phyloP scores from a whole-genome alignment of 352 stramenopile genomes.

The Globisporangium nagaii region DNA sequence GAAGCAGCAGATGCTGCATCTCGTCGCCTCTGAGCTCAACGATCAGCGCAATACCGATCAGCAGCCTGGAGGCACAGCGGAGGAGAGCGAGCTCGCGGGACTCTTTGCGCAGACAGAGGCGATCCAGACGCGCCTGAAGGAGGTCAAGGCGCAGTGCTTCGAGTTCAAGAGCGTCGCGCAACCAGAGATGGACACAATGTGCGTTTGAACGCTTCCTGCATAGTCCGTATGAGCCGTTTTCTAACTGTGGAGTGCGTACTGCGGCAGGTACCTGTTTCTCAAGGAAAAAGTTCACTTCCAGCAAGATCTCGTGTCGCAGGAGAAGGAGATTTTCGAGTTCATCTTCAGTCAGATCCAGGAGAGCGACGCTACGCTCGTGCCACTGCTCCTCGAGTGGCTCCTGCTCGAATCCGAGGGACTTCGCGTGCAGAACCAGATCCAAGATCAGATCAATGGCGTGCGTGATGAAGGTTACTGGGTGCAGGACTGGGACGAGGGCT shows the following conservation, averaged over 20 bases:
- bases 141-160: constrained; percentile 66
- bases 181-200: constrained; percentile 64
- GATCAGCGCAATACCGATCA: neutral
- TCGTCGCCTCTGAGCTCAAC: constrained; percentile 26
- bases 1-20: constrained; percentile 64
- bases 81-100: constrained; percentile 38
- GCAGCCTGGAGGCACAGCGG: neutral
- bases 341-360: constrained; percentile 57
- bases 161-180: constrained; percentile 52
- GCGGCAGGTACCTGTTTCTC: constrained; percentile 68
- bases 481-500: constrained; percentile 58
- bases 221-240: too few species aligned
- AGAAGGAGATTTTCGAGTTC: constrained; percentile 59
- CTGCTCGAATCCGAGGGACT: constrained; percentile 66
- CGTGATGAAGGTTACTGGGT: constrained; percentile 51
- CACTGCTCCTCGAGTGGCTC: constrained; percentile 70
- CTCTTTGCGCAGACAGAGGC: constrained; percentile 44
- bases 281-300: constrained; percentile 80
- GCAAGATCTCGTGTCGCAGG: constrained; percentile 59
- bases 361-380: constrained; percentile 48
- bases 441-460: constrained; percentile 40
- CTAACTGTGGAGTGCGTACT: neutral
- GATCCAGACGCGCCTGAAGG: constrained; percentile 45
- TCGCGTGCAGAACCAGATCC: constrained; percentile 56
- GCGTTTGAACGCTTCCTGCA: too few species aligned